Evolutionary conservation across 2,329 filamentous ascomycete species (phyloP).

Genomic region (Cercospora canescens): DNA sequence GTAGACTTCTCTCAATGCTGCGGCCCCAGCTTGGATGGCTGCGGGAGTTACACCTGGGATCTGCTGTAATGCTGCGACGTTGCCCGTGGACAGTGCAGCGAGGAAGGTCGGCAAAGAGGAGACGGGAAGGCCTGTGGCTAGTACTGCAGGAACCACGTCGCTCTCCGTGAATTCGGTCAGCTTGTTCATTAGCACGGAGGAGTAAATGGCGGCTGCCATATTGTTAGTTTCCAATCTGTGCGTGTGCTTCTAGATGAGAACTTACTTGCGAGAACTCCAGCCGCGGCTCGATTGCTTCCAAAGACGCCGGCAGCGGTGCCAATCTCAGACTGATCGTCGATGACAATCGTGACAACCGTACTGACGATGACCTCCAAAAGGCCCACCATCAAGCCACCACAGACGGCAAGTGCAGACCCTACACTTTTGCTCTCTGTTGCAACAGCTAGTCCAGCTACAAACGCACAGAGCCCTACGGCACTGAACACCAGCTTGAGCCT

Average conservation of each 20-base stretch:
- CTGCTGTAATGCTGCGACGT: neutral
- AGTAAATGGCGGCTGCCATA: neutral
- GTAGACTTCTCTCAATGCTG: neutral
- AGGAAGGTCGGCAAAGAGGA: neutral
- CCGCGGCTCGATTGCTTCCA: neutral
- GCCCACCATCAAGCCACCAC: neutral
- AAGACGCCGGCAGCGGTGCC: neutral
- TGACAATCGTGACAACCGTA: neutral
- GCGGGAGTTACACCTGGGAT: neutral
- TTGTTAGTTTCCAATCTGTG: neutral
- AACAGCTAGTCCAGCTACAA: neutral
- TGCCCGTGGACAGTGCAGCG: neutral
- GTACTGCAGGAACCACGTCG: neutral
- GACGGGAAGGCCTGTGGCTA: neutral
- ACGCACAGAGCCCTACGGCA: neutral
- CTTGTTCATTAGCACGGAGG: neutral
- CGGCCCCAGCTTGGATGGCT: neutral
- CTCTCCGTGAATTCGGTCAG: neutral
- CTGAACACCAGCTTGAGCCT: neutral
- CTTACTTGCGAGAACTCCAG: neutral
- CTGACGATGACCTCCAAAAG: neutral
- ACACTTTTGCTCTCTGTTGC: neutral
- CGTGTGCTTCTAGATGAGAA: neutral
- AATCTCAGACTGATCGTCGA: neutral
- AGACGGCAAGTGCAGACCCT: neutral